These are phyloP conservation scores for Colletotrichum sp. DNA, from an alignment of 2,329 filamentous ascomycete genomes.

Conservation along the genomic window DNA sequence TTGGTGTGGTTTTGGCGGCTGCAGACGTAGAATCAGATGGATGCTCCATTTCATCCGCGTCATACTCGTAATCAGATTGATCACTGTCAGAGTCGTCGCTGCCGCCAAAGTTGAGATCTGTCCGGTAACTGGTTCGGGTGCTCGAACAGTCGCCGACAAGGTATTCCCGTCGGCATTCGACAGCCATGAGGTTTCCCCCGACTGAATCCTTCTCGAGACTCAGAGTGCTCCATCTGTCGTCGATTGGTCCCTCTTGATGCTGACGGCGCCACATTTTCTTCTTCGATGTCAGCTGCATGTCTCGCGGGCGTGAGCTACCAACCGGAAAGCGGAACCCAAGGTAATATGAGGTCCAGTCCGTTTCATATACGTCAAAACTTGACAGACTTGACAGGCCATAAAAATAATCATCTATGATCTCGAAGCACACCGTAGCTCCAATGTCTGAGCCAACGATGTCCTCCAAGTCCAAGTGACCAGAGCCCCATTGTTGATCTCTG, in stretches of 20 bases:
- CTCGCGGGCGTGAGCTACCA: constrained; percentile 41
- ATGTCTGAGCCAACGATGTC: constrained; percentile 69
- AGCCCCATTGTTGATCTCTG: constrained; percentile 39
- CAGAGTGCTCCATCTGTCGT: constrained; percentile 76
- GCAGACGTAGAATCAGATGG: neutral
- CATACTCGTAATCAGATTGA: neutral
- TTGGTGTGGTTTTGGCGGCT: neutral
- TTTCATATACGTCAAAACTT: constrained; percentile 65
- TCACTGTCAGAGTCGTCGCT: constrained; percentile 10
- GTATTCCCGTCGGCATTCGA: constrained; percentile 76
- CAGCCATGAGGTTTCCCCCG: constrained; percentile 62
- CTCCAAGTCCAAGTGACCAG: constrained; percentile 54
- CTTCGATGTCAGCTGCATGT: constrained; percentile 45
- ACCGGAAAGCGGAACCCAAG: constrained; percentile 69
- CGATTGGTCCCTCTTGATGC: constrained; percentile 73
- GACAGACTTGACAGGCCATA: constrained; percentile 74
- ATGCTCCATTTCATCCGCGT: neutral
- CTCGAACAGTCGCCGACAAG: constrained; percentile 56
- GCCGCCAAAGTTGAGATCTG: constrained; percentile 49
- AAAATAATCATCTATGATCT: constrained; percentile 68
- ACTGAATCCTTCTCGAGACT: constrained; percentile 64
- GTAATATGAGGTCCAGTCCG: constrained; percentile 74
- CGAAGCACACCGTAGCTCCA: constrained; percentile 73
- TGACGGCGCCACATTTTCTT: constrained; percentile 67
- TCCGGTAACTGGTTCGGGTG: constrained; percentile 70